Evolutionary conservation across 148 eudicot genomes (phyloP).

Genomic region (Spergularia marina): DNA sequence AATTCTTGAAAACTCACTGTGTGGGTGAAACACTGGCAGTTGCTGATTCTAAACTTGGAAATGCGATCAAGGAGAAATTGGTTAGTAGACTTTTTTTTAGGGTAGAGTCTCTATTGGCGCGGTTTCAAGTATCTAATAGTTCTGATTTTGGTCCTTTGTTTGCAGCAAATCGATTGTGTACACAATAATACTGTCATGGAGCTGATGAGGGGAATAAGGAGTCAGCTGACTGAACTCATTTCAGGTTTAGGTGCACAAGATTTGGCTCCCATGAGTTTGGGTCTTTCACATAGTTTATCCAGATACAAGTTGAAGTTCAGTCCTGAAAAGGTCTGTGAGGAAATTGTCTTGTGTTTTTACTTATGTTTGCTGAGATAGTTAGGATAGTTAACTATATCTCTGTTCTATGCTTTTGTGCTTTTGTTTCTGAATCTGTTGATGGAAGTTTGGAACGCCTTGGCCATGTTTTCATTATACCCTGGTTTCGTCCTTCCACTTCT

Average conservation of each 20-base stretch:
- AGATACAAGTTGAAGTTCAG: slow-evolving; percentile 92
- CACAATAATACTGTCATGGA: slow-evolving; percentile 85
- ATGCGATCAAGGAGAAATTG: slow-evolving; percentile 84
- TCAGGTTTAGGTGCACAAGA: slow-evolving; percentile 87
- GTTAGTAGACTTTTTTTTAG: slow-evolving; percentile 30
- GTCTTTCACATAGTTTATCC: slow-evolving; percentile 91
- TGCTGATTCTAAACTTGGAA: slow-evolving; percentile 95
- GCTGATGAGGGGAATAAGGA: slow-evolving; percentile 92
- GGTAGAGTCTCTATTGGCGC: not conserved
- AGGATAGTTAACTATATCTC: not conserved
- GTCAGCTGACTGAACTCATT: slow-evolving; percentile 85
- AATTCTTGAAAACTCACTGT: slow-evolving; percentile 83
- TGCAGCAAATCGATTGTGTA: slow-evolving; percentile 89
- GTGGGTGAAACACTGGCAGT: slow-evolving; percentile 77
- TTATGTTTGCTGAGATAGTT: not conserved
- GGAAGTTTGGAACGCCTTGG: not conserved
- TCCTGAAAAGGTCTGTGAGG: slow-evolving; percentile 74
- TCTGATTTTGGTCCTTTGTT: not conserved
- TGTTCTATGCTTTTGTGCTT: not conserved
- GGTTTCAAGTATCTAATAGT: slow-evolving; percentile 1
- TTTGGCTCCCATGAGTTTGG: slow-evolving; percentile 98
- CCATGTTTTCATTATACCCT: not conserved
- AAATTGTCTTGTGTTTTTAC: not conserved
- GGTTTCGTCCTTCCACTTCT: not conserved
- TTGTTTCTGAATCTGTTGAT: not conserved